Conservation (phyloP, 2,329 filamentous ascomycete genomes). For the Colletotrichum coccodes region DNA sequence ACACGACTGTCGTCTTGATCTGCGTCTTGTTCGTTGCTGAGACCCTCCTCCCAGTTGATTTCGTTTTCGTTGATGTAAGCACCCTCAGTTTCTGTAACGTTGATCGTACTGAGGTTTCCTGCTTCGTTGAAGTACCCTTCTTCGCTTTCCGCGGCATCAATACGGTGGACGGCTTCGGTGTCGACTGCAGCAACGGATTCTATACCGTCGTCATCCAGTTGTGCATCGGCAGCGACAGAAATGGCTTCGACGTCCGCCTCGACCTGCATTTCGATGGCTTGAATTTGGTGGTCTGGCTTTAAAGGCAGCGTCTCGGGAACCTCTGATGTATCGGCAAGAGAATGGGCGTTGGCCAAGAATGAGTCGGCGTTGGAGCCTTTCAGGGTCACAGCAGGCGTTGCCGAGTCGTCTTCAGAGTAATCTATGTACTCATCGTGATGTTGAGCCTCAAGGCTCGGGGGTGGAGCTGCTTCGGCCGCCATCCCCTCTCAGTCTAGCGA, state of each 20-base stretch:
- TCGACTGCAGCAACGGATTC: background rate
- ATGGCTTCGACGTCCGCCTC: background rate
- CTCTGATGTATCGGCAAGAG: background rate
- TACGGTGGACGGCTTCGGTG: background rate
- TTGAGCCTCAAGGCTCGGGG: conserved; percentile 19
- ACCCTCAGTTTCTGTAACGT: background rate
- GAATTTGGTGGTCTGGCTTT: conserved; percentile 38
- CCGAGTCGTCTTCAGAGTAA: conserved; percentile 32
- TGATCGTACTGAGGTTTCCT: background rate
- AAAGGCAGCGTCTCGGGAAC: background rate
- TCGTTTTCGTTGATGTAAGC: conserved; percentile 27
- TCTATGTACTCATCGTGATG: conserved; percentile 29
- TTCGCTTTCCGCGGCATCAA: background rate
- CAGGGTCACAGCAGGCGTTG: conserved; percentile 2
- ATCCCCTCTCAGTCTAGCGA: background rate
- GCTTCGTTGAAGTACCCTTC: background rate
- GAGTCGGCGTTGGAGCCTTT: conserved; percentile 16
- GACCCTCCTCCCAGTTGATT: conserved; percentile 34
- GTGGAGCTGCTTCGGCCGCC: conserved; percentile 21
- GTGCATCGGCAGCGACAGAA: background rate
- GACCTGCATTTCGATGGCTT: conserved; percentile 6
- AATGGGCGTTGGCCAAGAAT: conserved; percentile 18
- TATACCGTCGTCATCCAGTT: background rate
- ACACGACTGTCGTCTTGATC: background rate
- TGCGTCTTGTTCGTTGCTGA: background rate